Conservation (phyloP, 2,329 filamentous ascomycete genomes). For the Phyllosticta paracitricarpa region DNA sequence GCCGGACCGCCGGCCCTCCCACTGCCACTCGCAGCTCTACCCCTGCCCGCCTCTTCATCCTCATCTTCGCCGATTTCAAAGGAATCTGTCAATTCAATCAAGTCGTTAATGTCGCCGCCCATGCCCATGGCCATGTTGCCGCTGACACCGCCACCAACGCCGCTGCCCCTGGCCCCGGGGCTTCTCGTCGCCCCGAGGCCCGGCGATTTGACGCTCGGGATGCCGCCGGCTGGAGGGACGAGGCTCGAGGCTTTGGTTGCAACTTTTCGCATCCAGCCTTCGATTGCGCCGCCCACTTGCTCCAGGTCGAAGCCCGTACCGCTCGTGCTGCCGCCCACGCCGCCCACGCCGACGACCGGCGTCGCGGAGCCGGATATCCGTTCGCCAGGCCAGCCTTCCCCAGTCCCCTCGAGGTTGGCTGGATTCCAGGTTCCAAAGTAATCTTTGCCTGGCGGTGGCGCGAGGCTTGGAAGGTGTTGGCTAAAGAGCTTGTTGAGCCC, state of each 20-base stretch:
- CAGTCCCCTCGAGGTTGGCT: constrained; percentile 14
- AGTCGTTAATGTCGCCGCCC: constrained; percentile 46
- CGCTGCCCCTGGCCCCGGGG: neutral
- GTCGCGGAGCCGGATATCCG: constrained; percentile 19
- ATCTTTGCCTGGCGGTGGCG: constrained; percentile 49
- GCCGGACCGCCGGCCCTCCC: neutral
- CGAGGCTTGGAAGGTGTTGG: constrained; percentile 70
- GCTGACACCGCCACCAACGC: neutral
- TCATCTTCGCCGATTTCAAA: constrained; percentile 26
- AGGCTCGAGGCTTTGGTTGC: constrained; percentile 47
- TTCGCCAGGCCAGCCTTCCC: constrained; percentile 13
- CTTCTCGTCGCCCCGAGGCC: neutral
- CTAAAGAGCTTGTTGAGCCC: constrained; percentile 75
- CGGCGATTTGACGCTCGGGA: neutral
- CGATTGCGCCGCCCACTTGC: constrained; percentile 75
- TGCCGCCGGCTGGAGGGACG: constrained; percentile 3
- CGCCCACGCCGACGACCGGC: constrained; percentile 10
- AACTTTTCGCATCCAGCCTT: constrained; percentile 81
- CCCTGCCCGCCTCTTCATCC: constrained; percentile 7
- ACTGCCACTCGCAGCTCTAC: neutral
- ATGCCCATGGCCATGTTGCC: neutral
- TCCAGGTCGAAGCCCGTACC: constrained; percentile 48
- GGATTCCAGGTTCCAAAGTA: constrained; percentile 32
- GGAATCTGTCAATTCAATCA: constrained; percentile 58
- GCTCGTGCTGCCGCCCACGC: constrained; percentile 9